Evolutionary conservation across 768 basidiomycete genomes (phyloP).

Genomic region (Flagelloscypha sp.): DNA sequence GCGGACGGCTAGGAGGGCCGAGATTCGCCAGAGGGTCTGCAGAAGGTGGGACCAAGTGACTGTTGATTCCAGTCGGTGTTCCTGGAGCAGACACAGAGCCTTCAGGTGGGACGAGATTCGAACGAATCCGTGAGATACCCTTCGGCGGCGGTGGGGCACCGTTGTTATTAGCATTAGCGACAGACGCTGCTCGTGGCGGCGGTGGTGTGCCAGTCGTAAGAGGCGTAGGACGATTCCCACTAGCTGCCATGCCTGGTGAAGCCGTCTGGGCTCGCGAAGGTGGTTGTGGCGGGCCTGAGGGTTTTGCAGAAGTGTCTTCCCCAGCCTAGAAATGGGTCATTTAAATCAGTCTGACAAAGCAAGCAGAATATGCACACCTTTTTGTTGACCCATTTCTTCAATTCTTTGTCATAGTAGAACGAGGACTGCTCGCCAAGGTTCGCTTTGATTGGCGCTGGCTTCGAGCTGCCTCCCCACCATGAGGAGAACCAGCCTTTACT

Average conservation of each 20-base stretch:
- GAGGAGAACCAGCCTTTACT: constrained; percentile 21
- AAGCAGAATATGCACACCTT: constrained; percentile 42
- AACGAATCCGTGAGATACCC: constrained; percentile 30
- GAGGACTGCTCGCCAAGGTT: constrained; percentile 86
- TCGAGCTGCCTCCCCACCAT: constrained; percentile 64
- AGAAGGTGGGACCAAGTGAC: no score
- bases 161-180: no score
- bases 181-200: no score
- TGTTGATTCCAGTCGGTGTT: constrained; percentile 38
- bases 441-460: constrained; percentile 73
- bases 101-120: constrained; percentile 37
- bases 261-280: constrained; percentile 82
- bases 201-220: no score
- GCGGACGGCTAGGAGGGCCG: constrained; percentile 40
- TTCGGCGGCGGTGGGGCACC: constrained; percentile 26
- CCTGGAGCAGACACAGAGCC: no score
- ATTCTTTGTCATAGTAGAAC: constrained; percentile 93
- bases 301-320: constrained; percentile 43
- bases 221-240: constrained; percentile 23
- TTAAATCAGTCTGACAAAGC: not conserved
- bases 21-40: no score
- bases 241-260: constrained; percentile 56
- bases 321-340: constrained; percentile 40
- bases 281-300: constrained; percentile 57
- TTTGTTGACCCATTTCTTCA: constrained; percentile 94